phyloP scores from a whole-genome alignment of 208 protist genomes.

The Trypanosoma caninum region DNA sequence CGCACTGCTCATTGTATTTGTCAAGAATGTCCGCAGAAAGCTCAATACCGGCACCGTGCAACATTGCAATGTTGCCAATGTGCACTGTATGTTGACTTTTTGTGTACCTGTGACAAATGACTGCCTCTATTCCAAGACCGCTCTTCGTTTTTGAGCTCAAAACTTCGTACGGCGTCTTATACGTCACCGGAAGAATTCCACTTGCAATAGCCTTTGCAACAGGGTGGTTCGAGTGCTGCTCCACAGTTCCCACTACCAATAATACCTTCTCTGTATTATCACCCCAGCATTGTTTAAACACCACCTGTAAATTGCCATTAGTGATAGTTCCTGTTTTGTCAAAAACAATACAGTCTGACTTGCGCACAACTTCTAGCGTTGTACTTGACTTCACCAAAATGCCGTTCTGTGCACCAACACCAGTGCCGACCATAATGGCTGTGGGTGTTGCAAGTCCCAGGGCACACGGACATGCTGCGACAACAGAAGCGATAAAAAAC shows the following conservation, averaged over 20 bases:
- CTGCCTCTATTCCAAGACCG: slow-evolving; percentile 52
- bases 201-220: slow-evolving; percentile 78
- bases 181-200: slow-evolving; percentile 8
- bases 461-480: slow-evolving; percentile 97
- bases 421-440: slow-evolving; percentile 96
- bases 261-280: slow-evolving; percentile 16
- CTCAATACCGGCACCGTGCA: slow-evolving; percentile 31
- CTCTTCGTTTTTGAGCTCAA: slow-evolving; percentile 36
- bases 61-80: slow-evolving; percentile 71
- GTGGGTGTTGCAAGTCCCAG: slow-evolving; percentile 96
- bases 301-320: slow-evolving; percentile 81
- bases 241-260: slow-evolving; percentile 40
- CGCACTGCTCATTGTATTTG: slow-evolving; percentile 28
- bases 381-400: slow-evolving; percentile 94
- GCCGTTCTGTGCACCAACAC: slow-evolving; percentile 87
- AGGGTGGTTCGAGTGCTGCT: slow-evolving; percentile 83
- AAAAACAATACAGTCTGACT: slow-evolving; percentile 86
- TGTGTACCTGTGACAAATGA: slow-evolving; percentile 14
- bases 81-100: slow-evolving; percentile 35
- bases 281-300: slow-evolving; percentile 21
- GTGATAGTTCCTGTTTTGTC: slow-evolving; percentile 99
- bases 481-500: slow-evolving; percentile 94
- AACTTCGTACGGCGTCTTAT: slow-evolving; percentile 24
- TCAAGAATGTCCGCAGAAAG: slow-evolving; percentile 25
- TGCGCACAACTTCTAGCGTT: slow-evolving; percentile 82